A percentile compares a stretch with the other conserved stretches of the same genome.
phyloP scores from a whole-genome alignment of 2,329 filamentous ascomycete genomes.

The Thelonectria blattea region DNA sequence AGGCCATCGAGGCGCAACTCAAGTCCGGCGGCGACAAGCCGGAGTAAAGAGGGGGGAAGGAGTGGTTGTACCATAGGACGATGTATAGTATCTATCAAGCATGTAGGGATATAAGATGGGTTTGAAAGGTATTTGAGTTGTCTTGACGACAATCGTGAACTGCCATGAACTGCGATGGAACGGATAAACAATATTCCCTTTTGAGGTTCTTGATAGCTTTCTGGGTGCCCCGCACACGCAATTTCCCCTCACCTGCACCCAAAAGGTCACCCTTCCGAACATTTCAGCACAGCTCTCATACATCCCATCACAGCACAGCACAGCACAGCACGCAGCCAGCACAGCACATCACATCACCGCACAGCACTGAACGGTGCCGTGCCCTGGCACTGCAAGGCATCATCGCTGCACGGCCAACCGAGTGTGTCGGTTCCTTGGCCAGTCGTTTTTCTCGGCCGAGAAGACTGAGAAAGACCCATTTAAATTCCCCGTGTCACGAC shows the following conservation, averaged over 20 bases:
- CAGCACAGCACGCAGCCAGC: constrained; percentile 13
- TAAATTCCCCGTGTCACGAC: neutral
- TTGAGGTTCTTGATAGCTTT: neutral
- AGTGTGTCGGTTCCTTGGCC: constrained; percentile 5
- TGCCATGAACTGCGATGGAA: neutral
- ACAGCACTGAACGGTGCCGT: neutral
- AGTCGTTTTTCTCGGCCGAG: constrained; percentile 1
- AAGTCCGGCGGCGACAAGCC: constrained; percentile 27
- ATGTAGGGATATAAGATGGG: constrained; percentile 25
- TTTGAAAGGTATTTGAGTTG: constrained; percentile 18
- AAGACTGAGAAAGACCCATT: neutral
- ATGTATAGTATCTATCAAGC: constrained; percentile 34
- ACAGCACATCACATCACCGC: constrained; percentile 10
- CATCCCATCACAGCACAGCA: constrained; percentile 35
- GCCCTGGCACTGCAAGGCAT: too few relatives aligned
- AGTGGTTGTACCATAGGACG: constrained; percentile 26
- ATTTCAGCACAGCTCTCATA: constrained; percentile 51
- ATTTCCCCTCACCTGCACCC: constrained; percentile 41
- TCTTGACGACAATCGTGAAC: neutral
- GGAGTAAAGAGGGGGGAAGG: constrained; percentile 26
- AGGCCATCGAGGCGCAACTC: constrained; percentile 33
- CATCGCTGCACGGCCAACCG: neutral
- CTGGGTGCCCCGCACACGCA: too few relatives aligned
- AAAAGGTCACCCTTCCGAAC: constrained; percentile 45
- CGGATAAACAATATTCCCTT: constrained; percentile 14